Evolutionary conservation across 352 stramenopile genomes (phyloP).

Genomic region (Globisporangium splendens): DNA sequence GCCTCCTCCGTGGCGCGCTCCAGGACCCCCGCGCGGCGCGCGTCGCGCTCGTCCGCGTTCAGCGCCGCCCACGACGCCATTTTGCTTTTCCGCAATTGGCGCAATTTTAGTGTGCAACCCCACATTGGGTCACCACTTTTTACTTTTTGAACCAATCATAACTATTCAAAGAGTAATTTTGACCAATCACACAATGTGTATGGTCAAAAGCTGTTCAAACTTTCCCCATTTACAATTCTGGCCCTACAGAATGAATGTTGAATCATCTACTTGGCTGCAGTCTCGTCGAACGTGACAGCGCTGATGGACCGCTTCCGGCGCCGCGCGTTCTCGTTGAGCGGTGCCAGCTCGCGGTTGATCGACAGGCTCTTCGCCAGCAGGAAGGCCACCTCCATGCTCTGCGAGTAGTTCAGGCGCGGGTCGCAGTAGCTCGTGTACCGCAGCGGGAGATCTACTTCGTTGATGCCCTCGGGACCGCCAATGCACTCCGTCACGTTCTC

Average conservation of each 20-base stretch:
- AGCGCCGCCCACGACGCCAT: slow-evolving; percentile 71
- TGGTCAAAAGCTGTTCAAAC: too few species aligned
- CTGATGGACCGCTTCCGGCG: slow-evolving; percentile 57
- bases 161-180: too few species aligned
- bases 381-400: slow-evolving; percentile 98
- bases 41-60: slow-evolving; percentile 38
- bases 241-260: too few species aligned
- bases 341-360: slow-evolving; percentile 57
- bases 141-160: neutral
- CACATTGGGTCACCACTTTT: too few species aligned
- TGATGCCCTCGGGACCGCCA: slow-evolving; percentile 93
- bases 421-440: slow-evolving; percentile 98
- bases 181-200: too few species aligned
- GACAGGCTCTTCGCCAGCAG: slow-evolving; percentile 92
- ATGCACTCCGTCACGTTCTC: slow-evolving; percentile 99
- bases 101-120: too few species aligned
- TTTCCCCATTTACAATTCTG: too few species aligned
- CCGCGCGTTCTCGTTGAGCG: slow-evolving; percentile 49
- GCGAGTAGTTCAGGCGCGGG: slow-evolving; percentile 97
- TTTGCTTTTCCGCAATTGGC: neutral
- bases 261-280: neutral
- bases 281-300: neutral
- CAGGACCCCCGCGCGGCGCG: slow-evolving; percentile 9
- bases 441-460: slow-evolving; percentile 89
- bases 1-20: slow-evolving; percentile 56